Evolutionary conservation across 2,329 filamentous ascomycete genomes (phyloP).

Genomic region (Cytospora leucostoma): DNA sequence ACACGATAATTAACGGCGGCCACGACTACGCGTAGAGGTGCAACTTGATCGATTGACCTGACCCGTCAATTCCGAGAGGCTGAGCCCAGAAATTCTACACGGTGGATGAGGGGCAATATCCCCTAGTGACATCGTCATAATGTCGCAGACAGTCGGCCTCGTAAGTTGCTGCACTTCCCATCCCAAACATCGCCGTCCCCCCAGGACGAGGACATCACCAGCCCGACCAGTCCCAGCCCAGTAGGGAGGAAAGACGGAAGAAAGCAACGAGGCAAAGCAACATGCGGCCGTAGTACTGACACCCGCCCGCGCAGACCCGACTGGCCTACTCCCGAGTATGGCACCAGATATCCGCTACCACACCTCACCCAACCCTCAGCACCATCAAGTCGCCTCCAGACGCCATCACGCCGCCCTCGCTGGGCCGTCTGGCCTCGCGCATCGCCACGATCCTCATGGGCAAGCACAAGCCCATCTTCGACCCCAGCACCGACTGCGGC

Average conservation of each 20-base stretch:
- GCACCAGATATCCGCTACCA: slow-evolving; percentile 80
- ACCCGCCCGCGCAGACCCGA: slow-evolving; percentile 65
- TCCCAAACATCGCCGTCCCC: slow-evolving; percentile 6
- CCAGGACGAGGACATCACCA: background rate
- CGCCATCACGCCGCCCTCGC: slow-evolving; percentile 68
- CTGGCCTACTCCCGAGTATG: slow-evolving; percentile 95
- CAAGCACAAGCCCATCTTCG: slow-evolving; percentile 98
- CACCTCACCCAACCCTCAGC: slow-evolving; percentile 60
- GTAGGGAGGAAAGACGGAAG: slow-evolving; percentile 5
- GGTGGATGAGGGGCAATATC: slow-evolving; percentile 37
- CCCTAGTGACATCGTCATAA: slow-evolving; percentile 44
- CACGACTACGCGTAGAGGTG: slow-evolving; percentile 4
- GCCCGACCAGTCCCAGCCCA: slow-evolving; percentile 5
- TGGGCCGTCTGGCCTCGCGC: slow-evolving; percentile 83
- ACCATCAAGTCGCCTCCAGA: slow-evolving; percentile 53
- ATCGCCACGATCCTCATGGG: slow-evolving; percentile 92
- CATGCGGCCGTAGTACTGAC: slow-evolving; percentile 8
- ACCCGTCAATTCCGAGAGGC: background rate
- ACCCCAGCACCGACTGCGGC: slow-evolving; percentile 96
- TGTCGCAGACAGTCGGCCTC: slow-evolving; percentile 79
- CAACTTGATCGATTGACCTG: background rate
- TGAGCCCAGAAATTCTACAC: slow-evolving; percentile 6
- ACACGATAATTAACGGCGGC: slow-evolving; percentile 8
- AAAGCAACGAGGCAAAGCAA: too few species aligned
- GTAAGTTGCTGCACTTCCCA: slow-evolving; percentile 49